Evolutionary conservation across 176 grass and related monocot species (phyloP).

Genomic region (Bolboschoenus planiculmis): DNA sequence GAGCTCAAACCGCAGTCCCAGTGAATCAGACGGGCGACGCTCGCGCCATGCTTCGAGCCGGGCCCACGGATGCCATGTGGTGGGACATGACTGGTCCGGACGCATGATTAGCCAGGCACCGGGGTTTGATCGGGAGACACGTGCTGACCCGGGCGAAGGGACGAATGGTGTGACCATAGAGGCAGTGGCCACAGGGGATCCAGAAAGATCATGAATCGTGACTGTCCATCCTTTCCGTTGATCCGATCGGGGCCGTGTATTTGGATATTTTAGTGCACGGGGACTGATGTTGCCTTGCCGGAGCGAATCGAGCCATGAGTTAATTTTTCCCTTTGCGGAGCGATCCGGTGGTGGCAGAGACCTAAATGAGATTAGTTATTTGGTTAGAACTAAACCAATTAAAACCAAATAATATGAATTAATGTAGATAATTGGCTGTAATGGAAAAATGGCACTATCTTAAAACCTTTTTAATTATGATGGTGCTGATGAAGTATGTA

Average conservation of each 20-base stretch:
- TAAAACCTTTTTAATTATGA: not conserved
- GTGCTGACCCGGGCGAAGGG: constrained; percentile 74
- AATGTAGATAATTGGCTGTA: not conserved
- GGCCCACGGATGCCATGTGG: constrained; percentile 96
- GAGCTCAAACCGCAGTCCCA: constrained; percentile 83
- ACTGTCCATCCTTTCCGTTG: constrained; percentile 97
- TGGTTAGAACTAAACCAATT: not conserved
- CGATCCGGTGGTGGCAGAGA: constrained; percentile 1
- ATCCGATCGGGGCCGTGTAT: constrained; percentile 22
- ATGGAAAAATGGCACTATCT: not conserved
- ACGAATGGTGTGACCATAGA: constrained; percentile 96
- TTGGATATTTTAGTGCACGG: not conserved
- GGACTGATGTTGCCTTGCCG: constrained; percentile 33
- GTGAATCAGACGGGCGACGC: constrained; percentile 63
- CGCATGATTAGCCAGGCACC: constrained; percentile 88
- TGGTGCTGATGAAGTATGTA: not conserved
- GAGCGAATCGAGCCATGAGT: constrained; percentile 50
- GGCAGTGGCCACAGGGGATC: constrained; percentile 77
- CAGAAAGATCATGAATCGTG: constrained; percentile 93
- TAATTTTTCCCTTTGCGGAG: constrained; percentile 21
- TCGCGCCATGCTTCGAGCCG: constrained; percentile 94
- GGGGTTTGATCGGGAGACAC: constrained; percentile 85
- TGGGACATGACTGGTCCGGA: constrained; percentile 36
- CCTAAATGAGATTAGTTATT: not conserved
- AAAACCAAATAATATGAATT: not conserved